Conservation (phyloP, 1,284 basidiomycete genomes). For the Melampsora larici-populina region DNA sequence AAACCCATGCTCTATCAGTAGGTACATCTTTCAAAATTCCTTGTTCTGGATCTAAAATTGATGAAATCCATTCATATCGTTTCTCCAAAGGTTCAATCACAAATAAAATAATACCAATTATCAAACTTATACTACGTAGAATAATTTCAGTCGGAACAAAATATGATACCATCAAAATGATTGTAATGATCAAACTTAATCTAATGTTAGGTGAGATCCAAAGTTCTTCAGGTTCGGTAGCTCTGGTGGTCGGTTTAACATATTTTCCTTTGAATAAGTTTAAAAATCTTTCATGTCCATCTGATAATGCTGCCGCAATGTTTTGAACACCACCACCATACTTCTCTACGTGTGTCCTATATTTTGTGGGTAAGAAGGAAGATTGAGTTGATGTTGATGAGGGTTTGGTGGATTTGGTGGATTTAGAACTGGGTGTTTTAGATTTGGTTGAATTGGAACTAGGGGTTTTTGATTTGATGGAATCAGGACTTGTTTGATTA, state of each 20-base stretch:
- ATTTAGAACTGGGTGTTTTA: no score
- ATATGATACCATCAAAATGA: conserved; percentile 14
- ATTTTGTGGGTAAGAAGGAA: conserved; percentile 15
- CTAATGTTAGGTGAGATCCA: conserved; percentile 28
- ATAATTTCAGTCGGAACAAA: conserved; percentile 29
- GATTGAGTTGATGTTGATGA: conserved; percentile 2
- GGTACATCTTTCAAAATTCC: conserved; percentile 30
- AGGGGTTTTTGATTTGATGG: no score
- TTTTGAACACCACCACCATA: conserved; percentile 37
- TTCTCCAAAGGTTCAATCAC: conserved; percentile 23
- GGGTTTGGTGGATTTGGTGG: not conserved
- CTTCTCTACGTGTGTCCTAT: conserved; percentile 32
- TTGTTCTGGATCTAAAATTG: conserved; percentile 36
- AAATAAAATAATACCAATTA: conserved; percentile 23
- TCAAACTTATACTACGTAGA: conserved; percentile 12
- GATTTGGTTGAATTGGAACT: no score
- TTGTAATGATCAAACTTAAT: conserved; percentile 16
- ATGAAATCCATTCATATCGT: conserved; percentile 11
- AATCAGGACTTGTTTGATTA: no score
- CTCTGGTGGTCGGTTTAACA: conserved; percentile 6
- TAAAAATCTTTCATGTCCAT: conserved; percentile 20
- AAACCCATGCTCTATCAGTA: conserved; percentile 30
- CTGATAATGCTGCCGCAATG: conserved; percentile 29
- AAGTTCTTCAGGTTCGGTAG: not conserved
- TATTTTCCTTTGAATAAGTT: conserved; percentile 34